Evolutionary conservation across 2,329 filamentous ascomycete genomes (phyloP), one percentile per base, ranked within the genome.

Genomic region (Stemphylium lycopersici): DNA sequence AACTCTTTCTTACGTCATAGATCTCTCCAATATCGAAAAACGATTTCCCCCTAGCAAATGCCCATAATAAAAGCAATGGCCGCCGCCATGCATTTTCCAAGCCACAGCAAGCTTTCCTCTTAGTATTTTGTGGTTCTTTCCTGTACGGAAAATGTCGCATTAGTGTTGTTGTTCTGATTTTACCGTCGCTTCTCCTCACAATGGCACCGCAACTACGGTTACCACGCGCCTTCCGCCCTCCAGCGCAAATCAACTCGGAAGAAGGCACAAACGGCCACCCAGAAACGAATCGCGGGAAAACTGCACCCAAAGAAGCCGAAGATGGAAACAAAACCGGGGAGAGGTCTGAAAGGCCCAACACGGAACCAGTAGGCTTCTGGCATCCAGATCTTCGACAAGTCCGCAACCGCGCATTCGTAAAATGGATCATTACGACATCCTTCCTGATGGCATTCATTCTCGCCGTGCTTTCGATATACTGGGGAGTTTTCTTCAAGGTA

Each of bases 401-500:
- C 2, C 69, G 77, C 3, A 69, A 71, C 22, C 73, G 74, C 40
- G 76, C 77, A 1, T 68, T 78, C 22, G 55, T 48, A 10, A 78
- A 78, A 70, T 79, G 77, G 78, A 59, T 60, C 3, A 56, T 76
- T 33, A 79, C 77, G 0, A 79, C 82, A 4, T 58, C 80, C 1
- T 76, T 84, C 6, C 75, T 88, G 5, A 82, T 82, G 66, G 61
- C 76, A 3, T 87, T 86, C 62, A 82, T 87, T 41, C 69, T 87
- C 4, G 74, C 61, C 10, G 77, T 86, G 3, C 67, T 89, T 0
- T 86, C 83, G 0, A 71, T 88, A 2, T 88, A 84, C 72, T 89
- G 85, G 85, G 85, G 76, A 0, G 80, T 81, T 0, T 80, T 88
- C 16, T 84, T 78, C 63, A 64, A 77, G 12, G 77, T 82, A 0